phyloP scores from a whole-genome alignment of 805 yeast genomes.

The Sugiyamaella marilandica region DNA sequence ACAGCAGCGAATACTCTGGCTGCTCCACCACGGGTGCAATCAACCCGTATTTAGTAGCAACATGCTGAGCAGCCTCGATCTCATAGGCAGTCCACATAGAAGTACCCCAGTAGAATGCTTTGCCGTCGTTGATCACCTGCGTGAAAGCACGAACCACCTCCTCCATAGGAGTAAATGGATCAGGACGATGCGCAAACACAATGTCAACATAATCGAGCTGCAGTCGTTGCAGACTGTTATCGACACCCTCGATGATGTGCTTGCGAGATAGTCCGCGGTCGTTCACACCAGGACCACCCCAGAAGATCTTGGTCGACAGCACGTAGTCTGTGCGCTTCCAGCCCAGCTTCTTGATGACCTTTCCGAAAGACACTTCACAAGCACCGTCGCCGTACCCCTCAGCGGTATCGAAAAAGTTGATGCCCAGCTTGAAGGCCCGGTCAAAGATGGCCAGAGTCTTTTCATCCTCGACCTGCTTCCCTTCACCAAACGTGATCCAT shows the following conservation, averaged over 20 bases:
- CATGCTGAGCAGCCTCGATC: slow-evolving; percentile 33
- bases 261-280: slow-evolving; percentile 31
- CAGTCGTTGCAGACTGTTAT: slow-evolving; percentile 28
- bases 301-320: slow-evolving; percentile 31
- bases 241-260: slow-evolving; percentile 32
- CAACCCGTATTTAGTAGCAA: slow-evolving; percentile 30
- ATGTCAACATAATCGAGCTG: slow-evolving; percentile 32
- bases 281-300: slow-evolving; percentile 29
- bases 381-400: slow-evolving; percentile 29
- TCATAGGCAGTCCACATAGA: slow-evolving; percentile 33
- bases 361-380: slow-evolving; percentile 29
- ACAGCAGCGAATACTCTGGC: slow-evolving; percentile 27
- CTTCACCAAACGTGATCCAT: slow-evolving; percentile 30
- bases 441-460: slow-evolving; percentile 27
- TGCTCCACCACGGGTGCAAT: slow-evolving; percentile 33
- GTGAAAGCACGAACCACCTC: slow-evolving; percentile 33
- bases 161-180: slow-evolving; percentile 29
- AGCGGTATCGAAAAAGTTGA: slow-evolving; percentile 34
- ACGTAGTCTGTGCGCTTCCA: slow-evolving; percentile 32
- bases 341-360: slow-evolving; percentile 27
- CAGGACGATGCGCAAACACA: slow-evolving; percentile 33
- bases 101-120: slow-evolving; percentile 34
- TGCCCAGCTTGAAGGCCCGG: slow-evolving; percentile 30
- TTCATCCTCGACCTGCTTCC: slow-evolving; percentile 24
- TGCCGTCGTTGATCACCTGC: slow-evolving; percentile 30